Evolutionary conservation across 1,284 basidiomycete species (phyloP).

Genomic region (Sporisorium sorghi): DNA sequence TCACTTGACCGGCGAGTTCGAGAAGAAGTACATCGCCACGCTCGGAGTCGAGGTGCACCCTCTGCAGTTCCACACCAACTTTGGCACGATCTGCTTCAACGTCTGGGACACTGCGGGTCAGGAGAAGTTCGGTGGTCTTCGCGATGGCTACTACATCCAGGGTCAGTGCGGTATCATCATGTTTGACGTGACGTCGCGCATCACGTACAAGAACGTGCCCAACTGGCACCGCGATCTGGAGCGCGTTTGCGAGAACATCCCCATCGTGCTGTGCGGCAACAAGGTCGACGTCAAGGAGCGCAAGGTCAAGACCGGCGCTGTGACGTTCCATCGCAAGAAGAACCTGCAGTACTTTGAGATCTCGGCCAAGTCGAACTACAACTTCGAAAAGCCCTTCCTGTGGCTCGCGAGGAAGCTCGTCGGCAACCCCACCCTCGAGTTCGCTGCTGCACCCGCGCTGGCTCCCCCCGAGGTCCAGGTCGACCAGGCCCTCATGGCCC

Average conservation of each 20-base stretch:
- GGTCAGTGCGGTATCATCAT: conserved; percentile 99
- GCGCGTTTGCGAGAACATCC: conserved; percentile 99
- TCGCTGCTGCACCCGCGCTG: conserved; percentile 95
- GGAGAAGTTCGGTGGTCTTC: conserved; percentile 84
- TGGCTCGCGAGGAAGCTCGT: conserved; percentile 99
- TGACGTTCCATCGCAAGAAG: conserved; percentile 99
- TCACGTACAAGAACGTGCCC: conserved; percentile 99
- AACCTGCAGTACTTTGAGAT: conserved; percentile 99
- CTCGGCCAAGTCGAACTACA: conserved; percentile 99
- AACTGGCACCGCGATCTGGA: conserved; percentile 99
- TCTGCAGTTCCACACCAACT: conserved; percentile 95
- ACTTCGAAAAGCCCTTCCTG: conserved; percentile 99
- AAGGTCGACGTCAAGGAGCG: conserved; percentile 99
- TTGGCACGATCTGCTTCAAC: conserved; percentile 98
- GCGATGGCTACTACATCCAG: conserved; percentile 68
- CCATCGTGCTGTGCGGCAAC: conserved; percentile 99
- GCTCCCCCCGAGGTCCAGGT: conserved; percentile 92
- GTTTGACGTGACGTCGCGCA: conserved; percentile 99
- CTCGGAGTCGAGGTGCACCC: conserved; percentile 99
- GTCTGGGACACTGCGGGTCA: conserved; percentile 99
- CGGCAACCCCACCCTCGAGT: conserved; percentile 89
- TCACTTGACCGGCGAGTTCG: conserved; percentile 97
- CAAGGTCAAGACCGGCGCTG: conserved; percentile 98
- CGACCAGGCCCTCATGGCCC: conserved; percentile 82
- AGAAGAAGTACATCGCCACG: conserved; percentile 99